These are phyloP conservation scores for Pseudopediastrum boryanum DNA, from an alignment of 139 green algal genomes.

Conservation along the genomic window DNA sequence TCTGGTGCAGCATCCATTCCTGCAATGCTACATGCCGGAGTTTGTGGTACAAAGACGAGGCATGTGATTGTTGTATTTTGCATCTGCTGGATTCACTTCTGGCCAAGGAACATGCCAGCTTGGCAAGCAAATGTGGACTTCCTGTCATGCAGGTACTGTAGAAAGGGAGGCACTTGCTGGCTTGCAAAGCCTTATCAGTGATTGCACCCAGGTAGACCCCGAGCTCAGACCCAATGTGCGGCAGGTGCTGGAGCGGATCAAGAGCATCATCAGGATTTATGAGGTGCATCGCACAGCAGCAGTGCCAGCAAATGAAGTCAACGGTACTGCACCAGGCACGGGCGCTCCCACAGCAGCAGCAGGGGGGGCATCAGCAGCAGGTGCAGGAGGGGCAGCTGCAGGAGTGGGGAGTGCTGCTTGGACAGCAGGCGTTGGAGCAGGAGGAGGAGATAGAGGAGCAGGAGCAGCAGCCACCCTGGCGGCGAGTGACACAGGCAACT, in stretches of 20 bases:
- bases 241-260: slow-evolving; percentile 7
- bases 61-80: no score
- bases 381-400: neutral
- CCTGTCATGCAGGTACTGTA: slow-evolving; percentile 21
- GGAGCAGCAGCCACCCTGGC: neutral
- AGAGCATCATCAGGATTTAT: neutral
- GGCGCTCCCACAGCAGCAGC: neutral
- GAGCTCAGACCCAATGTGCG: slow-evolving; percentile 7
- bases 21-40: no score
- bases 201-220: slow-evolving; percentile 38
- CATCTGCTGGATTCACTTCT: no score
- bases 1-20: neutral
- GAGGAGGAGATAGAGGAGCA: neutral
- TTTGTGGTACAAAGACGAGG: no score
- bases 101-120: no score
- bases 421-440: neutral
- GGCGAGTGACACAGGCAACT: no score
- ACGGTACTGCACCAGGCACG: no score
- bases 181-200: slow-evolving; percentile 31
- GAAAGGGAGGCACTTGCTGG: slow-evolving; percentile 5
- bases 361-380: neutral
- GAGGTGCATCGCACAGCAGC: neutral
- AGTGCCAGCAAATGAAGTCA: neutral
- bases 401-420: neutral
- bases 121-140: no score